Evolutionary conservation across 1,284 basidiomycete genomes (phyloP), one percentile per base, ranked within the genome.

Genomic region (Puccinia triticina): DNA sequence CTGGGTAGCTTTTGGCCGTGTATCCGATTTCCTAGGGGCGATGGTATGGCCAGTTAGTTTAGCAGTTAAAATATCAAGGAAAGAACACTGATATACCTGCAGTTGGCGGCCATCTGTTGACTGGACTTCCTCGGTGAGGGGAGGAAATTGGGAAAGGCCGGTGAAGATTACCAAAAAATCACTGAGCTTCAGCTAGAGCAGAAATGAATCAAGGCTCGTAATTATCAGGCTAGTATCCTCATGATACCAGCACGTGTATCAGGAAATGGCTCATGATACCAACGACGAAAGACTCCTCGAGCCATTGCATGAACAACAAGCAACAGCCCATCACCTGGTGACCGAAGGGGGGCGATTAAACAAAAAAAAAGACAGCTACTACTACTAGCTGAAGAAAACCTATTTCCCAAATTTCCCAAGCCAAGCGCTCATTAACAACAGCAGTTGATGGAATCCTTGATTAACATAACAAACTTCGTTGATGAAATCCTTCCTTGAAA

Each of bases 281-380:
- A 69, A 69, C 66, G 43, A 14, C 12, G 23, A 48, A 29, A 48
- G 40, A 69, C 66, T 69, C 66, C 66, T 69, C 14, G 66, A 69
- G 66, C 66, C 66, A 69, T 46, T 57, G 55, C 26, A 57, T 69
- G 37, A 37, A 69, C 12, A 23, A 69, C 32, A 69, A 69, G 48
- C 66, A 69, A 14, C 43, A n/a, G 43, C n/a, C 40, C 43, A 69
- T 69, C 66, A 48, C 66, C n/a, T 69, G 66, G 66, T 48, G 66
- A 69, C 66, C 66, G 66, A 69, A 48, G 66, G n/a, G 43, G 43
- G 40, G 11, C 43, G 37, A 43, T 43, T 40, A 12, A 67, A 40
- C 8, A 21, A 69, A 48, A 37, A 69, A 69, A 46, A 29, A 16
- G 2, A 50, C 8, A 16, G 11, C 40, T 7, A 12, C 40, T 43